Conservation (phyloP, 75 land plant species). For the Gnetum montanum region DNA sequence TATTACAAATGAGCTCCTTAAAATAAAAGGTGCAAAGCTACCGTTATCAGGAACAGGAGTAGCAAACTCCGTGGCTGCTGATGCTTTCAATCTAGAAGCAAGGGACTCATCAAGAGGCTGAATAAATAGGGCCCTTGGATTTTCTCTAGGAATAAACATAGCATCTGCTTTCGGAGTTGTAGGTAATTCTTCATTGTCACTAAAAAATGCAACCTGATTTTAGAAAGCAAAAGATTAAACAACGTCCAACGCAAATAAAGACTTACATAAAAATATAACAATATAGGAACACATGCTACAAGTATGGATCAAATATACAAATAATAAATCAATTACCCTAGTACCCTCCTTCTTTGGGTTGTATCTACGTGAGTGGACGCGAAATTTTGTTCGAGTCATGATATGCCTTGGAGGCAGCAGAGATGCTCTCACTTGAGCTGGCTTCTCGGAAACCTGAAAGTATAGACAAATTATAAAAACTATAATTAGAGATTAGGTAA, state of each 20-base stretch:
- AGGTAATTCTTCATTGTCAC: conserved; percentile 77
- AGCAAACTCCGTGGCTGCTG: conserved; percentile 22
- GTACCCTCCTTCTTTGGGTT: conserved; percentile 68
- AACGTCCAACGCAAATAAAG: too few species aligned
- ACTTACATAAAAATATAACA: not conserved
- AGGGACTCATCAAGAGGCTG: conserved; percentile 62
- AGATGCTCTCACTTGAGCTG: conserved; percentile 57
- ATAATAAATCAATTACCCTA: too few species aligned
- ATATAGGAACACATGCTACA: not conserved
- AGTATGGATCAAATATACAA: too few species aligned
- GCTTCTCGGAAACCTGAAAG: conserved; percentile 63
- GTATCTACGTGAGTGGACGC: conserved; percentile 73
- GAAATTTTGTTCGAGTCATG: conserved; percentile 63
- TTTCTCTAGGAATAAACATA: conserved; percentile 84
- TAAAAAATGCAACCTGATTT: conserved; percentile 76
- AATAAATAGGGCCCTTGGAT: conserved; percentile 81
- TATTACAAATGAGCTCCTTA: not conserved
- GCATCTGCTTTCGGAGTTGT: conserved; percentile 93
- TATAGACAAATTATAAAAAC: not conserved
- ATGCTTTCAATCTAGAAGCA: conserved; percentile 22
- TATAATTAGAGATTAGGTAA: not conserved
- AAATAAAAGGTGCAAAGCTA: conserved; percentile 1
- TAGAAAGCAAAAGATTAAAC: not conserved
- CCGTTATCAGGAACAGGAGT: conserved; percentile 37
- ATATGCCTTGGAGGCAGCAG: conserved; percentile 69